phyloP scores from a whole-genome alignment of 2,329 filamentous ascomycete species.

The Xenosphaeropsis pyriputrescens region DNA sequence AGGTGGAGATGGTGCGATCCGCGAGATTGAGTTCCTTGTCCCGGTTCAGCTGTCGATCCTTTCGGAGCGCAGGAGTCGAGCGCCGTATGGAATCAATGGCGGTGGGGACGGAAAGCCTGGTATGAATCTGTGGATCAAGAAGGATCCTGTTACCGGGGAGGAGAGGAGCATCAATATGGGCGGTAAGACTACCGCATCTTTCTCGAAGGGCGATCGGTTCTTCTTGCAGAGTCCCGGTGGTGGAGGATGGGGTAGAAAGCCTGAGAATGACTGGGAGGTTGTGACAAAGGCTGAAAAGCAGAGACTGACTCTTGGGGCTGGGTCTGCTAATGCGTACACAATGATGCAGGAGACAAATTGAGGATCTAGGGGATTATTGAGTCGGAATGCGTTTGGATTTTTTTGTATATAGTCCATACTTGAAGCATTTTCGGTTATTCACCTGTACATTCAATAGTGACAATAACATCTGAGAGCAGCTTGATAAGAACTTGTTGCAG shows the following conservation, averaged over 20 bases:
- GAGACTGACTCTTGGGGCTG: too few relatives aligned
- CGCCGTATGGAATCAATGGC: slow-evolving; percentile 72
- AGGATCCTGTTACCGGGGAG: slow-evolving; percentile 40
- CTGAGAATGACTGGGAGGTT: too few relatives aligned
- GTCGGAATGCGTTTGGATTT: too few relatives aligned
- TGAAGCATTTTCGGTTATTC: too few relatives aligned
- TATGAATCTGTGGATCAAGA: slow-evolving; percentile 67
- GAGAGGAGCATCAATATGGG: slow-evolving; percentile 44
- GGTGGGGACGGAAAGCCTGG: slow-evolving; percentile 69
- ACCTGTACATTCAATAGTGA: too few relatives aligned
- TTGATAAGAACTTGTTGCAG: too few relatives aligned
- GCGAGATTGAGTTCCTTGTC: slow-evolving; percentile 71
- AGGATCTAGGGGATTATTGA: too few relatives aligned
- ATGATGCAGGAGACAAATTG: too few relatives aligned
- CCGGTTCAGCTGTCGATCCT: slow-evolving; percentile 68
- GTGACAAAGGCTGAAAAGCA: too few relatives aligned
- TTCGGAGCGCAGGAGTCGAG: slow-evolving; percentile 60
- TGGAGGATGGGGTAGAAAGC: slow-evolving; percentile 52
- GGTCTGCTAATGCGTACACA: too few relatives aligned
- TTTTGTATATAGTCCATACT: too few relatives aligned
- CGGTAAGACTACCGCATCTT: slow-evolving; percentile 24
- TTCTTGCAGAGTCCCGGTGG: slow-evolving; percentile 68
- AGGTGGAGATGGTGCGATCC: slow-evolving; percentile 63
- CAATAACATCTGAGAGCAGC: too few relatives aligned
- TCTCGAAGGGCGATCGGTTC: slow-evolving; percentile 64